Evolutionary conservation across 1,284 basidiomycete genomes (phyloP), one percentile per base, ranked within the genome.

Genomic region (Ganoderma multipileum): DNA sequence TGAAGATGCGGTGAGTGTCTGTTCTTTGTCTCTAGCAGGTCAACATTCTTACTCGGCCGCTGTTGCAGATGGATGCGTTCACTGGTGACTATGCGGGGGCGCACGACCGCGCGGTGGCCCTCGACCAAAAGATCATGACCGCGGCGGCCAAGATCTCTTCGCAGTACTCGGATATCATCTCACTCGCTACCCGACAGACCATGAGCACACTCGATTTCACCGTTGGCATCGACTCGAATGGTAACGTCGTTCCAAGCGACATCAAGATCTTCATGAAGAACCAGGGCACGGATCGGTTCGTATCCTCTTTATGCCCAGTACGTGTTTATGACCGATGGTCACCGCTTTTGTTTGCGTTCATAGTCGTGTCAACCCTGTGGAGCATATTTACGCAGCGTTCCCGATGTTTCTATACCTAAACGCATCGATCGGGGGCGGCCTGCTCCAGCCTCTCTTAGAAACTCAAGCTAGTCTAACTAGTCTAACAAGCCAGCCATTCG

Each of bases 321-420:
- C 33, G 2, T 23, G 3, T 20, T 58, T 14, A 1, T 30, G 12
- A 20, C 5, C 42, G 20, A n/a, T n/a, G 42, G 20, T 23, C n/a
- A 11, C 38, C 38, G 2, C 12, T 14, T 11, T 39, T 9, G 41
- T n/a, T 44, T 39, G 20, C 23, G 6, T 44, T 23, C 41, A n/a
- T 6, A 41, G n/a, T 16, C 39, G 36, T 3, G 72, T 76, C 5
- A 87, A 84, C 68, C 83, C 86, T 1, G 84, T 86, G 4, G 86
- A 88, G 66, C 79, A 79, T 2, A 76, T 89, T 7, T 87, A 83
- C 68, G 80, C 84, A 0, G 79, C 85, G 0, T 82, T 85, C 60
- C 86, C 87, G 1, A 78, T 82, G 3, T 80, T 83, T 39, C 71
- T 88, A 41, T 86, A 84, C 70, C 70, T 86, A 63, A 86, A 86